A percentile compares a stretch with the other conserved stretches of the same genome.
phyloP scores from a whole-genome alignment of 495 filamentous ascomycete species.

The Staphylotrichum longicolle region DNA sequence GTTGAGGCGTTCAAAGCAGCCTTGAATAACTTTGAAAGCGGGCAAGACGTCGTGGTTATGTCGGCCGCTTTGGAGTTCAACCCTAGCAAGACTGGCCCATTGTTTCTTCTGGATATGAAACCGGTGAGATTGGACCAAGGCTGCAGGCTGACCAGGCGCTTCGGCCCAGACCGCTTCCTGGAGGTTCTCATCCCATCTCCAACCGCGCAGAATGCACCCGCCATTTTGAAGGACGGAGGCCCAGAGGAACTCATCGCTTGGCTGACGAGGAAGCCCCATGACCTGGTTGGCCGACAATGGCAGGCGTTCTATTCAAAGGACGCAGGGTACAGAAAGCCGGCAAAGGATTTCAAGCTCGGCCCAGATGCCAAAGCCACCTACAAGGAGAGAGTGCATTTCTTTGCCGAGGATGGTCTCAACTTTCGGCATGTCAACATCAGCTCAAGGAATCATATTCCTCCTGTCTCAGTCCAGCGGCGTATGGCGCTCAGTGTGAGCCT shows the following conservation, averaged over 20 bases:
- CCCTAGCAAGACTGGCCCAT: conserved; percentile 31
- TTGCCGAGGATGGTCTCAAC: conserved; percentile 42
- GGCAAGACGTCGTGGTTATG: conserved; percentile 37
- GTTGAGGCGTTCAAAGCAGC: conserved; percentile 39
- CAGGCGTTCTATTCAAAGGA: conserved; percentile 45
- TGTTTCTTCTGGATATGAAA: conserved; percentile 39
- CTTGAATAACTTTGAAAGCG: conserved; percentile 34
- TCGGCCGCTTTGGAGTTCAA: conserved; percentile 38
- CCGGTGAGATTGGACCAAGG: conserved; percentile 42
- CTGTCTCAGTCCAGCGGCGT: conserved; percentile 24
- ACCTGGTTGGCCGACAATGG: conserved; percentile 45
- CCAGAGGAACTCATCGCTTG: conserved; percentile 42
- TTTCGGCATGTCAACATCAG: conserved; percentile 25
- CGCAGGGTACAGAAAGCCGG: conserved; percentile 38
- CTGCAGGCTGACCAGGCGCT: conserved; percentile 46
- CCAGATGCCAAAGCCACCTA: conserved; percentile 36
- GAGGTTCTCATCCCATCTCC: conserved; percentile 43
- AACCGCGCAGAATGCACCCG: conserved; percentile 15
- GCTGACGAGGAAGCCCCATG: conserved; percentile 38
- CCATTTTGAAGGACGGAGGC: conserved; percentile 27
- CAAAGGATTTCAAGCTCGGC: conserved; percentile 34
- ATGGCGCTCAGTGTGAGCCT: conserved; percentile 31
- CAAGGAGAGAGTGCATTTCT: conserved; percentile 45
- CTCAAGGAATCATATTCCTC: conserved; percentile 8
- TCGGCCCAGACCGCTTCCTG: conserved; percentile 48